phyloP scores from a whole-genome alignment of 139 green algal genomes.

The Volvox reticuliferus region DNA sequence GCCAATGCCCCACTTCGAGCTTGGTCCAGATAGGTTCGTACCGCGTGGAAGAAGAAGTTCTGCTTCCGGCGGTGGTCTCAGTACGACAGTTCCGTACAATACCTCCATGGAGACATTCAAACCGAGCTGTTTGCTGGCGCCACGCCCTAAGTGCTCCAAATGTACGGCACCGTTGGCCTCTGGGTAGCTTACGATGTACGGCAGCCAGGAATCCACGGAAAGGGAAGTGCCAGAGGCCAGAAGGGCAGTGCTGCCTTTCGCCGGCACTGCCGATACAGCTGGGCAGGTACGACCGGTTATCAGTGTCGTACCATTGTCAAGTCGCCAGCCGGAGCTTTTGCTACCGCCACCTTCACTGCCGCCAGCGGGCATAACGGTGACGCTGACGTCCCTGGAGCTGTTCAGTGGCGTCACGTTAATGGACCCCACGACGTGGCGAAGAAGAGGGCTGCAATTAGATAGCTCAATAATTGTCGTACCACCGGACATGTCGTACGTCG shows the following conservation, averaged over 20 bases:
- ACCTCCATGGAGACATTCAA: background rate
- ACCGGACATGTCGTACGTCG: background rate
- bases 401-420: no score
- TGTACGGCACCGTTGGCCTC: background rate
- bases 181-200: background rate
- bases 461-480: background rate
- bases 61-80: background rate
- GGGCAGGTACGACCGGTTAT: background rate
- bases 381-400: no score
- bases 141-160: background rate
- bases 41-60: no score
- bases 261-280: background rate
- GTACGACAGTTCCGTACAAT: background rate
- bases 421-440: background rate
- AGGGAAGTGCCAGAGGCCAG: background rate
- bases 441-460: slow-evolving; percentile 2
- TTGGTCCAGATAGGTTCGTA: no score
- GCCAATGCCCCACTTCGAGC: background rate
- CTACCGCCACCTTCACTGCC: background rate
- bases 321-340: background rate
- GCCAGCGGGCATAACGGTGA: background rate
- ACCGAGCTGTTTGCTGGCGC: background rate
- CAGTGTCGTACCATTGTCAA: background rate
- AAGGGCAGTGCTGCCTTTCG: background rate
- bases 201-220: background rate